Conservation (phyloP, 371 early-diverging fungal species). For the Lichtheimia ornata region DNA sequence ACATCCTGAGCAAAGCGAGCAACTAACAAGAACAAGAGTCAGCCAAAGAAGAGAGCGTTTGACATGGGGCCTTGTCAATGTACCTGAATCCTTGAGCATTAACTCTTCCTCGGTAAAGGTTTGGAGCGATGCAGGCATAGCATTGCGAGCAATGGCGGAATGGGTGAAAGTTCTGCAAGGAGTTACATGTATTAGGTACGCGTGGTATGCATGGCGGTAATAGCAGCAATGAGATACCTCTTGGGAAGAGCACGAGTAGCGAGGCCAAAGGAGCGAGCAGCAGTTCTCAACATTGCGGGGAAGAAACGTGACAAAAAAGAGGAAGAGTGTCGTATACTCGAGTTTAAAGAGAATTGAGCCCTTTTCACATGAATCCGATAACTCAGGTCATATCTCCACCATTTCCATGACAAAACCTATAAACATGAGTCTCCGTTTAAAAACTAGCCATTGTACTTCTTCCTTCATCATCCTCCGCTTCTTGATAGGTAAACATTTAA, state of each 20-base stretch:
- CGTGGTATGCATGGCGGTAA: neutral
- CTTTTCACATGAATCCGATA: too few relatives aligned
- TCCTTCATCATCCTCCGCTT: too few relatives aligned
- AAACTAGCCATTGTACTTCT: too few relatives aligned
- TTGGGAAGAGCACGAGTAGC: constrained; percentile 24
- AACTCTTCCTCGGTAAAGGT: constrained; percentile 74
- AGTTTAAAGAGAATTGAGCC: too few relatives aligned
- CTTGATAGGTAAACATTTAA: too few relatives aligned
- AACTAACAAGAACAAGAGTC: constrained; percentile 47
- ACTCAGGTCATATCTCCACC: too few relatives aligned
- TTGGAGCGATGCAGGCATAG: constrained; percentile 46
- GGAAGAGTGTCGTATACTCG: too few relatives aligned
- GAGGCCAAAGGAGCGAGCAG: constrained; percentile 14
- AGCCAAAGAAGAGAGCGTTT: neutral
- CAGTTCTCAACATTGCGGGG: constrained; percentile 22
- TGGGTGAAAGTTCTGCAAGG: constrained; percentile 24
- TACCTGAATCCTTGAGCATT: constrained; percentile 69
- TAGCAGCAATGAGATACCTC: constrained; percentile 8
- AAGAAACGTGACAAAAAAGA: neutral
- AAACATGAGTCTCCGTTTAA: too few relatives aligned
- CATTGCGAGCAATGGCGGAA: constrained; percentile 22
- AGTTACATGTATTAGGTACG: neutral
- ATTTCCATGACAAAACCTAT: too few relatives aligned
- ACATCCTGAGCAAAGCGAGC: constrained; percentile 83
- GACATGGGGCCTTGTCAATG: neutral